These are phyloP conservation scores for Mycena leptocephala DNA, from an alignment of 768 basidiomycete genomes.

Conservation along the genomic window DNA sequence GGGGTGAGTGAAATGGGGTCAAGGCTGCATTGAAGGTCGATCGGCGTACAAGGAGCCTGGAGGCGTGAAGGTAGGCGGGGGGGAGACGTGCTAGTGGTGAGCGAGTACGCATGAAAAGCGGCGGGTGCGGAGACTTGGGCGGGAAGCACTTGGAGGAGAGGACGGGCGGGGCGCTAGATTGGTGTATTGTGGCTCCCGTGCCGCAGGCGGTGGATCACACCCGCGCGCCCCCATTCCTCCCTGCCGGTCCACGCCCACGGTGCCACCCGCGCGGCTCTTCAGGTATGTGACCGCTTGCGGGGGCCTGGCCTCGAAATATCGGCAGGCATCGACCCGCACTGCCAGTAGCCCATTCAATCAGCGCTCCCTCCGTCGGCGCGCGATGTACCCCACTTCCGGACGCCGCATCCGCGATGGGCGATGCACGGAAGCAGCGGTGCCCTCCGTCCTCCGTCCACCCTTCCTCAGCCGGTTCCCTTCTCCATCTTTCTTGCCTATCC, in stretches of 20 bases:
- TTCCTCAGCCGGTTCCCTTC: not conserved
- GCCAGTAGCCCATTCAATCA: too few species aligned
- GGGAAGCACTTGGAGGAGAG: not conserved
- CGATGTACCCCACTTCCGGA: too few species aligned
- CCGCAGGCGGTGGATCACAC: not conserved
- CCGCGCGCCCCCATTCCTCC: too few species aligned
- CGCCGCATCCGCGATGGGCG: not conserved
- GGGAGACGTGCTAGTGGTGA: not conserved
- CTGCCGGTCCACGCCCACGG: too few species aligned
- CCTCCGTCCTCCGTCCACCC: not conserved
- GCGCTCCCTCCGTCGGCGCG: too few species aligned
- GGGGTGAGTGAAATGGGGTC: too few species aligned
- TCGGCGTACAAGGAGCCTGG: too few species aligned
- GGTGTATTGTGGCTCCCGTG: not conserved
- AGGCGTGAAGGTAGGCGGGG: too few species aligned
- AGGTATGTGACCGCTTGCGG: not conserved
- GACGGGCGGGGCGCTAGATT: not conserved
- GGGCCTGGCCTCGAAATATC: too few species aligned
- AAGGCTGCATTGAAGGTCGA: too few species aligned
- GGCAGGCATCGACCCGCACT: too few species aligned
- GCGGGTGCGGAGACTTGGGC: not conserved
- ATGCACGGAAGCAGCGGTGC: not conserved
- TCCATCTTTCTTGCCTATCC: not conserved
- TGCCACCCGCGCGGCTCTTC: not conserved
- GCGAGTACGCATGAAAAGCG: too few species aligned